Conservation (phyloP, 2,329 filamentous ascomycete genomes). For the Arthrobotrys iridis region DNA sequence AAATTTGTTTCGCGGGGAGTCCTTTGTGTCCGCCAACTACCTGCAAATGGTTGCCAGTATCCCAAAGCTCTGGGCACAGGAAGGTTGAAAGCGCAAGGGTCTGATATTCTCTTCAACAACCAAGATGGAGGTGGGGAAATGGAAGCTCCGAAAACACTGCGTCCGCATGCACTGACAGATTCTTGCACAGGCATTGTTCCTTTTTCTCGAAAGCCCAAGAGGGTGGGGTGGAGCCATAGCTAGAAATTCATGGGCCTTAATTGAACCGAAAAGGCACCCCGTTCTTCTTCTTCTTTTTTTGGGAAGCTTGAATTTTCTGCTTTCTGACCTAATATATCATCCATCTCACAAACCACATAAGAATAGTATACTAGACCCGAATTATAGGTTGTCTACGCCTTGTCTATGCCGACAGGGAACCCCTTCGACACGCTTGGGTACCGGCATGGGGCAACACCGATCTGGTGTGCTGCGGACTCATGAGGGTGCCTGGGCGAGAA, state of each 20-base stretch:
- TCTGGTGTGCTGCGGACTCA: conserved; percentile 16
- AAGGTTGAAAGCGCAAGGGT: conserved; percentile 21
- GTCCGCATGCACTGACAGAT: conserved; percentile 48
- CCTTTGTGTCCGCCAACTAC: conserved; percentile 12
- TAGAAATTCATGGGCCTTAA: conserved; percentile 21
- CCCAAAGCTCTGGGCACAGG: conserved; percentile 37
- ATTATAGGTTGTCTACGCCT: conserved; percentile 52
- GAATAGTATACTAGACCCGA: conserved; percentile 47
- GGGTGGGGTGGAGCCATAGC: conserved; percentile 21
- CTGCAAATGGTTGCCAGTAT: conserved; percentile 26
- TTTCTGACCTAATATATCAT: conserved; percentile 51
- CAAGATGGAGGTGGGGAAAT: conserved; percentile 22
- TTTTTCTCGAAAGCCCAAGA: conserved; percentile 20
- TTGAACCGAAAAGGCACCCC: conserved; percentile 6
- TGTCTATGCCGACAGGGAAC: conserved; percentile 38
- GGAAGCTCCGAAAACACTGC: conserved; percentile 50
- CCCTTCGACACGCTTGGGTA: conserved; percentile 9
- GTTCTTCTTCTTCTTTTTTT: conserved; percentile 18
- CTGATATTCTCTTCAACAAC: conserved; percentile 9
- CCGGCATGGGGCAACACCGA: conserved; percentile 35
- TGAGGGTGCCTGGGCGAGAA: conserved; percentile 41
- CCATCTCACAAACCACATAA: conserved; percentile 47
- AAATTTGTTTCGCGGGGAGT: conserved; percentile 26
- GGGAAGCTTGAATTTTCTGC: conserved; percentile 20
- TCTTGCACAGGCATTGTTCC: conserved; percentile 18